A percentile compares a stretch with the other conserved stretches of the same genome.
Conservation (phyloP, 768 basidiomycete species). For the Amyloporia xantha region DNA sequence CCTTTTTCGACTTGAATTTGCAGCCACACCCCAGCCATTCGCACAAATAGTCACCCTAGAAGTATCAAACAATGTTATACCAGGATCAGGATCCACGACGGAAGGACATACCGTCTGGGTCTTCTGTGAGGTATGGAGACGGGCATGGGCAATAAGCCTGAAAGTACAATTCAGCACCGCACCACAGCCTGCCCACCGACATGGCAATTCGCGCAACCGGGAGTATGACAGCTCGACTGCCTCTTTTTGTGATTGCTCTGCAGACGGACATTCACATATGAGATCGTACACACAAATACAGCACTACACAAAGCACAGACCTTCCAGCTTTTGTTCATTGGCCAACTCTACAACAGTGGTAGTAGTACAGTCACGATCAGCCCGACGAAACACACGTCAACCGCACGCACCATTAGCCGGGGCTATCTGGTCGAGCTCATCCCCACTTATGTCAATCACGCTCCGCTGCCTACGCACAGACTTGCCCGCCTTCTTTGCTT, state of each 20-base stretch:
- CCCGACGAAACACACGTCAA: neutral
- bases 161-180: conserved; percentile 47
- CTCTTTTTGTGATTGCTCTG: conserved; percentile 37
- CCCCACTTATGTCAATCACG: neutral
- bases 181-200: conserved; percentile 57
- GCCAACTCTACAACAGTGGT: neutral
- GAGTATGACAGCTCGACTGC: conserved; percentile 43
- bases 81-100: neutral
- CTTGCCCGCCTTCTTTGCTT: neutral
- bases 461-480: neutral
- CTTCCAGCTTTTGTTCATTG: conserved; percentile 5
- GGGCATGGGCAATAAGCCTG: conserved; percentile 44
- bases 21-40: conserved; percentile 53
- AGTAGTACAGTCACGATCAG: neutral
- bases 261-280: neutral
- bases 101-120: conserved; percentile 21
- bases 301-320: neutral
- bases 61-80: no score
- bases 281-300: neutral
- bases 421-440: conserved; percentile 7
- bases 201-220: conserved; percentile 40
- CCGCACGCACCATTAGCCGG: conserved; percentile 5
- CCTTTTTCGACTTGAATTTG: conserved; percentile 29
- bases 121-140: conserved; percentile 28
- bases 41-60: conserved; percentile 34